These are phyloP conservation scores for Vaccinium corymbosum DNA, from an alignment of 148 eudicot genomes.

Conservation along the genomic window DNA sequence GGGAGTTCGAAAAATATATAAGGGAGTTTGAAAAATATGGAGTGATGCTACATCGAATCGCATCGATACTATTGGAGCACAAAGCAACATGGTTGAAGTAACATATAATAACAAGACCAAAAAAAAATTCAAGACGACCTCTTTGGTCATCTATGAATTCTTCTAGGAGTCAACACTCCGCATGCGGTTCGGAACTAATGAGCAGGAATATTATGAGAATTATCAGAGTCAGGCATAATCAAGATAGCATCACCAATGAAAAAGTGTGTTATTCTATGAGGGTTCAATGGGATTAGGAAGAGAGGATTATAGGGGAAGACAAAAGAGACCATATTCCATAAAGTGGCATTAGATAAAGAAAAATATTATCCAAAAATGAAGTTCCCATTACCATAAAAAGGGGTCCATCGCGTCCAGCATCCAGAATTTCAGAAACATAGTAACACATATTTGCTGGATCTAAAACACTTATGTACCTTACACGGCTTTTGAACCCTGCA, in stretches of 20 bases:
- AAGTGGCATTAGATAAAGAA: neutral
- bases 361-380: neutral
- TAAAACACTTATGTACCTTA: slow-evolving; percentile 58
- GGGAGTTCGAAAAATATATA: neutral
- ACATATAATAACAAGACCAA: neutral
- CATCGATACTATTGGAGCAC: neutral
- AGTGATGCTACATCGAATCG: neutral
- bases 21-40: neutral
- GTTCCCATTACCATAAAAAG: slow-evolving; percentile 74
- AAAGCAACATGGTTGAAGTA: neutral
- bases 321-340: neutral
- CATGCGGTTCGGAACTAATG: neutral
- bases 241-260: neutral
- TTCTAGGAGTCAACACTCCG: neutral
- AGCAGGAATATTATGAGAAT: neutral
- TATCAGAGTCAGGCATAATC: neutral
- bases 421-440: slow-evolving; percentile 80
- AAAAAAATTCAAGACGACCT: neutral
- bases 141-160: slow-evolving; percentile 4
- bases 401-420: slow-evolving; percentile 76
- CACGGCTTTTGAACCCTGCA: slow-evolving; percentile 88
- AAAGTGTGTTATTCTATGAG: neutral
- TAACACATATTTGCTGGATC: slow-evolving; percentile 74
- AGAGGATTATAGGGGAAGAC: neutral
- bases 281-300: neutral